phyloP scores from a whole-genome alignment of 257 asterid genomes.

The Schizonepeta tenuifolia region DNA sequence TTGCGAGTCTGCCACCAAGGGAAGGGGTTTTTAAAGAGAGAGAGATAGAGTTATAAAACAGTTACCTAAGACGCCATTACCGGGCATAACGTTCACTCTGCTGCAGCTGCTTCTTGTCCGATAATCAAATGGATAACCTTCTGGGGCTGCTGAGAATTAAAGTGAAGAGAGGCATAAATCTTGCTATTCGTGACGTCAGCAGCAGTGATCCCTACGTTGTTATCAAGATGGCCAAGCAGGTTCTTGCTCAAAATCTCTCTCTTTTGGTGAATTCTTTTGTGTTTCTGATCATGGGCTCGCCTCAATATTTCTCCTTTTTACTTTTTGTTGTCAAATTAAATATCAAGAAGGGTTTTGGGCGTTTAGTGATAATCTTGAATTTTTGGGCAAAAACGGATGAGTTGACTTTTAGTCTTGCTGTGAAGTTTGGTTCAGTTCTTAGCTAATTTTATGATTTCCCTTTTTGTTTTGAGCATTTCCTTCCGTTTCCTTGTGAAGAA shows the following conservation, averaged over 20 bases:
- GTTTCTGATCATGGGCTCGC: background rate
- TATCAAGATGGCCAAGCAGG: slow-evolving; percentile 70
- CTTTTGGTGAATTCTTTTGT: background rate
- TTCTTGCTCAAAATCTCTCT: background rate
- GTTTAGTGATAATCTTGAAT: slow-evolving; percentile 22
- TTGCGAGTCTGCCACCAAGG: background rate
- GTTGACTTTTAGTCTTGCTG: slow-evolving; percentile 20
- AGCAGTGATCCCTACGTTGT: slow-evolving; percentile 83
- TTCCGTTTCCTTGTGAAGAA: background rate
- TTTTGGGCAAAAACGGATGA: background rate
- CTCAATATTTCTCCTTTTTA: background rate
- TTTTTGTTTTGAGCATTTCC: background rate
- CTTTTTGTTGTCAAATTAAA: background rate
- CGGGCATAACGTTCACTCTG: slow-evolving; percentile 19
- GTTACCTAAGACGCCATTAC: background rate
- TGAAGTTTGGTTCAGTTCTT: background rate
- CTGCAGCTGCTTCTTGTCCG: background rate
- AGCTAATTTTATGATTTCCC: background rate
- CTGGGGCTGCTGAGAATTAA: slow-evolving; percentile 76
- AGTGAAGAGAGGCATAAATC: slow-evolving; percentile 73
- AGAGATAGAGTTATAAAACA: background rate
- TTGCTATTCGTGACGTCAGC: slow-evolving; percentile 79
- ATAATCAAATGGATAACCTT: slow-evolving; percentile 47
- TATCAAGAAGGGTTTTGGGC: slow-evolving; percentile 19
- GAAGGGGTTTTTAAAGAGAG: background rate